Evolutionary conservation across 108 stramenopile species (phyloP), one percentile per base, ranked within the genome.

Genomic region (Fistulifera pelliculosa): DNA sequence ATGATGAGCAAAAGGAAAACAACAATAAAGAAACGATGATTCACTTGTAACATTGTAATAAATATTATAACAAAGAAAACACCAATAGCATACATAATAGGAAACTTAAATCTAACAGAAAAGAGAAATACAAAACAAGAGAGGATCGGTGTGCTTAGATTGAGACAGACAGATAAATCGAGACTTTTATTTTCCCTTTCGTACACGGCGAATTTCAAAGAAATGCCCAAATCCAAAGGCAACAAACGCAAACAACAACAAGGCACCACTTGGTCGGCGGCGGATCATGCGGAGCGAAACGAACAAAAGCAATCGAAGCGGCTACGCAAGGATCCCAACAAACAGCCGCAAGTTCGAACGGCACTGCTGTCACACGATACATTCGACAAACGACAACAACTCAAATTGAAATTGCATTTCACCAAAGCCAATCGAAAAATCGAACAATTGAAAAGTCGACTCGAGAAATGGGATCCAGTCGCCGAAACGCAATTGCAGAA

Each of bases 391-490:
- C 45, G 56, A 17, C 59, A 75, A 48, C 47, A 59, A 21, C 43
- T 55, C 27, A 81, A 77, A 56, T 26, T 86, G 1, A 66, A 77
- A 38, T 67, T 93, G 47, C 84, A 85, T 56, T 81, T 79, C n/a
- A 66, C 78, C 19, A 75, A 64, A 41, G 62, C 71, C 1, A 66
- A 88, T 54, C 80, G 90, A 19, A 49, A 75, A 52, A 38, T 86
- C 1, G 69, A 70, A 38, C 52, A 54, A 13, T 47, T 83, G 16
- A 55, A 64, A 52, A 45, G 68, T 19, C 67, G 84, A 23, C 55
- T 93, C 40, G 61, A 78, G 56, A 16, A 54, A 14, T 93, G 90
- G 90, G 90, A 93, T 64, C 77, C 81, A 14, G 62, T 72, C 10
- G 79, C 68, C 42, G 81, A 85, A 65, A 58, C 58, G 2, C 40